Conservation (phyloP, 176 grass and related monocot genomes). For the Hyparrhenia diplandra region DNA sequence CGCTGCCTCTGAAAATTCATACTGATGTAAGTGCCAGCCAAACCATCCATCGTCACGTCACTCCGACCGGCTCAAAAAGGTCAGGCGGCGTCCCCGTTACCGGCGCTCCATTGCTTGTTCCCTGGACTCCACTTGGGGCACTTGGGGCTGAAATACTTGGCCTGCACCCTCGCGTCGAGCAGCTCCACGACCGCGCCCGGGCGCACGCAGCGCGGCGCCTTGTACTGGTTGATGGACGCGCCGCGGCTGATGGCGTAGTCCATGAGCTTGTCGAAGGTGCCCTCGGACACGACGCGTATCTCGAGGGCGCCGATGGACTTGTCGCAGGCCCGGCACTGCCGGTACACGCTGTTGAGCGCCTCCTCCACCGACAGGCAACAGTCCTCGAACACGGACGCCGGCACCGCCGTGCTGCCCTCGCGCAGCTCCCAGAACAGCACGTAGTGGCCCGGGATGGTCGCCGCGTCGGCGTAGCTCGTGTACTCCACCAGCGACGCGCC, state of each 20-base stretch:
- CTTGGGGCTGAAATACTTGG: slow-evolving; percentile 81
- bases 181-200: slow-evolving; percentile 73
- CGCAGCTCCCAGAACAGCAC: slow-evolving; percentile 93
- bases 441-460: slow-evolving; percentile 82
- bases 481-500: slow-evolving; percentile 85
- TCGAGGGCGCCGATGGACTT: slow-evolving; percentile 84
- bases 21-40: neutral
- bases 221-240: slow-evolving; percentile 98
- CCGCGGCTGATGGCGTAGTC: slow-evolving; percentile 92
- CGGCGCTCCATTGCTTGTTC: slow-evolving; percentile 70
- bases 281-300: slow-evolving; percentile 81
- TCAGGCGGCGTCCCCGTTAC: slow-evolving; percentile 6
- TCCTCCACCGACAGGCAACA: slow-evolving; percentile 94
- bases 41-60: neutral
- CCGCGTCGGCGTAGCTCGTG: slow-evolving; percentile 82
- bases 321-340: slow-evolving; percentile 78
- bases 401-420: slow-evolving; percentile 50
- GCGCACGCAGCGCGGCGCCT: slow-evolving; percentile 90
- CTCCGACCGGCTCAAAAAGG: neutral
- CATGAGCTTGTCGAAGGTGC: slow-evolving; percentile 99
- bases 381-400: slow-evolving; percentile 83
- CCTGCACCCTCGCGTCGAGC: slow-evolving; percentile 62
- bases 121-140: slow-evolving; percentile 82
- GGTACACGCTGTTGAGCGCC: slow-evolving; percentile 85
- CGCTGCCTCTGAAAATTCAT: slow-evolving; percentile 11